phyloP scores from a whole-genome alignment of 352 stramenopile genomes.

The Stephanocyclus meneghinianus region DNA sequence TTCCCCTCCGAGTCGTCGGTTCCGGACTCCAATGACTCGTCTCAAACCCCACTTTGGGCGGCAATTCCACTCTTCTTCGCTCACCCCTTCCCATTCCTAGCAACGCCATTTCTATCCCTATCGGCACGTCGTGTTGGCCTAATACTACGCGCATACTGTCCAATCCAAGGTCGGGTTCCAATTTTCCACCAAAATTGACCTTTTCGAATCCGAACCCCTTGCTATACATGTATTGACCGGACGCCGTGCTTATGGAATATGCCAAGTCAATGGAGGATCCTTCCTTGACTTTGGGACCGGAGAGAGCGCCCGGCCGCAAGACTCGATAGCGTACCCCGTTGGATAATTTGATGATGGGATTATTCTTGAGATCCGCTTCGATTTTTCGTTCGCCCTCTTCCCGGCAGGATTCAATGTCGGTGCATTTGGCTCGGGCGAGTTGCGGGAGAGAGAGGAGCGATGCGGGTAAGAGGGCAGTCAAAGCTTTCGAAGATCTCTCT shows the following conservation, averaged over 20 bases:
- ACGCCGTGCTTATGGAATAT: conserved; percentile 34
- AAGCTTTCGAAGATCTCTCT: not conserved
- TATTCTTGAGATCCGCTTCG: conserved; percentile 43
- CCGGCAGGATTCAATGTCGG: conserved; percentile 64
- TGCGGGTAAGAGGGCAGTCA: not conserved
- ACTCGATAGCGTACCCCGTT: conserved; percentile 52
- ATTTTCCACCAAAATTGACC: conserved; percentile 24
- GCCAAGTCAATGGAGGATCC: conserved; percentile 41
- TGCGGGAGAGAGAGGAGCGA: not conserved
- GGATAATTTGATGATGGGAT: conserved; percentile 39
- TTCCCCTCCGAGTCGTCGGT: conserved; percentile 45
- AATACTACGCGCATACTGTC: conserved; percentile 38
- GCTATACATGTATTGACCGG: conserved; percentile 58
- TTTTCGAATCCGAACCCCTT: conserved; percentile 58
- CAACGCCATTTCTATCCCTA: conserved; percentile 59
- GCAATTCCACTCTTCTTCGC: conserved; percentile 50
- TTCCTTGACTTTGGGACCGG: conserved; percentile 18
- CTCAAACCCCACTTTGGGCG: conserved; percentile 54
- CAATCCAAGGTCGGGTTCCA: conserved; percentile 39
- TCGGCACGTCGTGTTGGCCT: conserved; percentile 45
- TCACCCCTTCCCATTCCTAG: conserved; percentile 58
- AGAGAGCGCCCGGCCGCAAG: conserved; percentile 17
- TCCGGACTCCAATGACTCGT: conserved; percentile 56
- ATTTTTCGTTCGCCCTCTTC: conserved; percentile 60
- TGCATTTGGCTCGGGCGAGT: conserved; percentile 52